Percentiles rank a stretch among this genome's conserved stretches.
These are phyloP conservation scores for Sugiyamaella neomexicana DNA, from an alignment of 1,139 yeast genomes.

Conservation along the genomic window DNA sequence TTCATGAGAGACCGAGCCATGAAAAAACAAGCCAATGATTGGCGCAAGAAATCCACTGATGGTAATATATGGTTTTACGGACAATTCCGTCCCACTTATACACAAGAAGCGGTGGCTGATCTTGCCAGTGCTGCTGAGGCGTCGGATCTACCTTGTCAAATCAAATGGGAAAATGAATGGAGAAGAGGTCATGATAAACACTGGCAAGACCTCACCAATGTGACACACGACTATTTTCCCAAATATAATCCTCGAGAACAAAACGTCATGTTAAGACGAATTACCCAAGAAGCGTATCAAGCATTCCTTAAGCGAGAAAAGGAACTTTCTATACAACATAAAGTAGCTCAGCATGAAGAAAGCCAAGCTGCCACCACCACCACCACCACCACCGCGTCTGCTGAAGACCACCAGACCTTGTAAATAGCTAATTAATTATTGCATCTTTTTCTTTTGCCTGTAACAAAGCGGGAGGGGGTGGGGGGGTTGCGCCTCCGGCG, in stretches of 20 bases:
- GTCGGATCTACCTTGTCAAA: conserved; percentile 48
- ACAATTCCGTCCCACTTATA: conserved; percentile 83
- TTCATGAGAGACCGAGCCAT: conserved; percentile 64
- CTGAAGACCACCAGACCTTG: too few relatives aligned
- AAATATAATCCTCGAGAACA: conserved; percentile 64
- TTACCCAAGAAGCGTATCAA: conserved; percentile 42
- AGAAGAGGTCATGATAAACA: conserved; percentile 71
- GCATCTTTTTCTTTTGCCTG: too few relatives aligned
- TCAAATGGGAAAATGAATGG: conserved; percentile 84
- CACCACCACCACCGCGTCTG: too few relatives aligned
- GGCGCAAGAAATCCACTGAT: conserved; percentile 72
- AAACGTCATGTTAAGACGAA: conserved; percentile 58
- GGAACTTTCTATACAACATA: conserved; percentile 5
- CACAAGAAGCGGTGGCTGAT: conserved; percentile 93
- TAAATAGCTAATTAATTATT: too few relatives aligned
- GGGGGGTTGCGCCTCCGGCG: too few relatives aligned
- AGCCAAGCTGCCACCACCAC: too few relatives aligned
- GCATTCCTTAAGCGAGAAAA: conserved; percentile 12
- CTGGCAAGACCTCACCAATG: conserved; percentile 53
- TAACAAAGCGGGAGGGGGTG: too few relatives aligned
- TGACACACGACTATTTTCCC: conserved; percentile 61
- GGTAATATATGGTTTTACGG: conserved; percentile 75
- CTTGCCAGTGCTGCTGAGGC: conserved; percentile 69
- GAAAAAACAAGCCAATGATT: conserved; percentile 59
- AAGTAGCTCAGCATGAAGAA: too few relatives aligned